Evolutionary conservation across 2,329 filamentous ascomycete genomes (phyloP).

Genomic region (Ophioceras dolichostomum): DNA sequence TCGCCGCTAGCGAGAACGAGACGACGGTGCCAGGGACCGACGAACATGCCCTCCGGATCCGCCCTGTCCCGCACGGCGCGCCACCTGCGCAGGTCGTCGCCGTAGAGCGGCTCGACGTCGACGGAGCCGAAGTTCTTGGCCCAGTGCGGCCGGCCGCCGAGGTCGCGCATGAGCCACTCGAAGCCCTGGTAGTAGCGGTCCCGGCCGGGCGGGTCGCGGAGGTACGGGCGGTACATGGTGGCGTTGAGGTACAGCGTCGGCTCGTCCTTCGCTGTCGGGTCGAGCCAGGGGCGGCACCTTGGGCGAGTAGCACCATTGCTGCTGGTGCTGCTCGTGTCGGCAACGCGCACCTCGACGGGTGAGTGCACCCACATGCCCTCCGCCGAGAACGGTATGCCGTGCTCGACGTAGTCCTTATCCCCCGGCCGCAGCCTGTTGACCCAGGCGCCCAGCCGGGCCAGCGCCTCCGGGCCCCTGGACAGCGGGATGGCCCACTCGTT

Average conservation of each 20-base stretch:
- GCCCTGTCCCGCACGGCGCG: conserved; percentile 48
- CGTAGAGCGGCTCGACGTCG: conserved; percentile 51
- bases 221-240: conserved; percentile 65
- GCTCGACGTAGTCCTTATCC: conserved; percentile 43
- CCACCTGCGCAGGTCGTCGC: conserved; percentile 47
- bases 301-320: too few species aligned
- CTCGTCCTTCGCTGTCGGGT: conserved; percentile 47
- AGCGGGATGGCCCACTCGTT: conserved; percentile 97
- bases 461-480: conserved; percentile 72
- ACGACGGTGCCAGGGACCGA: conserved; percentile 79
- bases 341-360: conserved; percentile 66
- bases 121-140: conserved; percentile 61
- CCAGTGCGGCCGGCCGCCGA: conserved; percentile 67
- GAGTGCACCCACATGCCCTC: conserved; percentile 64
- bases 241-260: conserved; percentile 72
- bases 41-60: conserved; percentile 67
- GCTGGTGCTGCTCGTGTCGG: conserved; percentile 39
- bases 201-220: conserved; percentile 54
- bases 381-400: conserved; percentile 56
- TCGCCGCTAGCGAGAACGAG: conserved; percentile 35
- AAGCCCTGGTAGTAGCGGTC: conserved; percentile 67
- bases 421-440: conserved; percentile 50
- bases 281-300: conserved; percentile 28
- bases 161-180: conserved; percentile 69
- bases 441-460: conserved; percentile 76